Evolutionary conservation across 2,329 filamentous ascomycete genomes (phyloP), one percentile per base, ranked within the genome.

Genomic region (Exophiala calicioides): DNA sequence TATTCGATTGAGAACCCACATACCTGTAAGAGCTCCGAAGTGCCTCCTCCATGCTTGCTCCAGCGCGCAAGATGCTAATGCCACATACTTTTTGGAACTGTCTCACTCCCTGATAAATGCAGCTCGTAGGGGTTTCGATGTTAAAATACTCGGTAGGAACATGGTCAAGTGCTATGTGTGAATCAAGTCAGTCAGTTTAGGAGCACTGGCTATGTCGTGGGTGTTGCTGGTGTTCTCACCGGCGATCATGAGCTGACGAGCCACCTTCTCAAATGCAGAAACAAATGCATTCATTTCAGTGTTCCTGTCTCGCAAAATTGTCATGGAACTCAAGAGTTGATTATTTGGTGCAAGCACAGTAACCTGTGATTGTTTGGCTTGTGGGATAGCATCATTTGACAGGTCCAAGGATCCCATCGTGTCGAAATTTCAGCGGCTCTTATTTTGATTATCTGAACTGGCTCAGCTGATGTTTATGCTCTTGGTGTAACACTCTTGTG

Each of bases 311-410:
- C 43, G 30, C 34, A 84, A 80, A 57, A 74, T 83, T 52, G 79
- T 81, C 42, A 83, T 84, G 59, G 80, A 83, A 64, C 70, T 83
- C 60, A 80, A 80, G 82, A 83, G 69, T 80, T 84, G 53, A 77
- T 84, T 69, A 81, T 84, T 40, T 66, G 80, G 32, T 79, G 83
- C 58, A 82, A 83, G 24, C 21, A 39, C 7, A 10, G 20, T 13
- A n/a, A 8, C 7, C 7, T 8, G 13, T 16, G 30, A 33, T 6
- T 33, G 7, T 27, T 27, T 27, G 24, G n/a, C 24, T n/a, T n/a
- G 24, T 7, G 24, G 7, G n/a, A 7, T n/a, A n/a, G n/a, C n/a
- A 7, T n/a, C 24, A 27, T 27, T 27, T n/a, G n/a, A 7, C 24
- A 8, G 7, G 24, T n/a, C 24, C n/a, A 27, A n/a, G 24, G 24